These are phyloP conservation scores for Omphalotus guepiniiformis DNA, from an alignment of 768 basidiomycete genomes.

Conservation along the genomic window DNA sequence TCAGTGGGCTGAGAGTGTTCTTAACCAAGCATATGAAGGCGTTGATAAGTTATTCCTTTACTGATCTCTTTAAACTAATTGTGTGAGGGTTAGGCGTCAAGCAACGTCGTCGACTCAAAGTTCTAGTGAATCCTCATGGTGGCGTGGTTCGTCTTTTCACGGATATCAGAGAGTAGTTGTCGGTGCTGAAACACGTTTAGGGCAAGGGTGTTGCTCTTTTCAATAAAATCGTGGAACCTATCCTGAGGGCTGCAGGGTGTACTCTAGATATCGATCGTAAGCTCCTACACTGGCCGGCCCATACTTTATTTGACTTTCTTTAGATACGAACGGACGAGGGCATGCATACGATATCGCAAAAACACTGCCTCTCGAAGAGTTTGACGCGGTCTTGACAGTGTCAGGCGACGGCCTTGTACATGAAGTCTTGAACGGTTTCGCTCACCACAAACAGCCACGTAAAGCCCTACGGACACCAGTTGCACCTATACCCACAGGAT, in stretches of 20 bases:
- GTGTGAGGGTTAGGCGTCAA: slow-evolving; percentile 45
- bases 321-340: slow-evolving; percentile 58
- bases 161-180: no score
- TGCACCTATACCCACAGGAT: slow-evolving; percentile 77
- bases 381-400: slow-evolving; percentile 69
- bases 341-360: slow-evolving; percentile 69
- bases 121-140: slow-evolving; percentile 77
- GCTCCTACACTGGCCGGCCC: slow-evolving; percentile 21
- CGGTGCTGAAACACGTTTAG: no score
- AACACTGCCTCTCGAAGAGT: slow-evolving; percentile 44
- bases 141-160: slow-evolving; percentile 55
- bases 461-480: slow-evolving; percentile 67
- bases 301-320: neutral
- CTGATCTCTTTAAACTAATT: neutral
- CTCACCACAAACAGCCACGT: slow-evolving; percentile 53
- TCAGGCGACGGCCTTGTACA: slow-evolving; percentile 85
- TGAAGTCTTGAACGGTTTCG: slow-evolving; percentile 82
- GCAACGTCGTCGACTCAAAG: slow-evolving; percentile 51
- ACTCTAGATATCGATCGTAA: slow-evolving; percentile 56
- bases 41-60: slow-evolving; percentile 21
- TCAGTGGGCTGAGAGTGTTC: slow-evolving; percentile 53
- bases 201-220: slow-evolving; percentile 58
- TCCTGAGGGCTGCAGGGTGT: slow-evolving; percentile 66
- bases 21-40: slow-evolving; percentile 64
- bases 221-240: slow-evolving; percentile 58